A percentile compares a stretch with the other conserved stretches of the same genome.
Evolutionary conservation across 139 green algal genomes (phyloP).

Genomic region (Coelastrella sp.): DNA sequence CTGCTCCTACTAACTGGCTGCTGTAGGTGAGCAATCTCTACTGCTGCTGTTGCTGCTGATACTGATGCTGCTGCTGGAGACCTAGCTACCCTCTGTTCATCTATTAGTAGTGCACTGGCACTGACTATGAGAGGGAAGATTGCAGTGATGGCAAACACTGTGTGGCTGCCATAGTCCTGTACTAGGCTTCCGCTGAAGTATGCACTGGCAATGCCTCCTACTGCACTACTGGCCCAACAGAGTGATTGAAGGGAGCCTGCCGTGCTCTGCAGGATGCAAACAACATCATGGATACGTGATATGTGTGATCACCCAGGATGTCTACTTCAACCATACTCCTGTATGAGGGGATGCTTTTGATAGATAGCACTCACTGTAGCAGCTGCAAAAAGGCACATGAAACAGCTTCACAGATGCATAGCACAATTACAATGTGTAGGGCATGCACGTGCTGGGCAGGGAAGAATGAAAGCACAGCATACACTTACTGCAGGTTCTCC

Average conservation of each 20-base stretch:
- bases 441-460: too few relatives aligned
- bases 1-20: not conserved
- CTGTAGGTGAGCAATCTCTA: not conserved
- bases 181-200: constrained; percentile 93
- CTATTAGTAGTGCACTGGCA: constrained; percentile 66
- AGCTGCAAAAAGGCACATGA: too few relatives aligned
- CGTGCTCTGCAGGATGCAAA: constrained; percentile 64
- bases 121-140: constrained; percentile 76
- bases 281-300: not conserved
- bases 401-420: too few relatives aligned
- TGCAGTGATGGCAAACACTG: constrained; percentile 71
- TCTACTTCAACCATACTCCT: too few relatives aligned
- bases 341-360: too few relatives aligned
- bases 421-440: too few relatives aligned
- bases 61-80: not conserved
- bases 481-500: constrained; percentile 62
- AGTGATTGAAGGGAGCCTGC: constrained; percentile 92
- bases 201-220: constrained; percentile 85
- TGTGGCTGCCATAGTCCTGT: constrained; percentile 56
- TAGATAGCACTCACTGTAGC: too few relatives aligned
- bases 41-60: not conserved
- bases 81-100: constrained; percentile 59
- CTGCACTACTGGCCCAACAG: constrained; percentile 88
- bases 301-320: too few relatives aligned
- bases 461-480: too few relatives aligned